These are phyloP conservation scores for Diaporthe helianthi DNA, from an alignment of 2,329 filamentous ascomycete genomes.

Conservation along the genomic window DNA sequence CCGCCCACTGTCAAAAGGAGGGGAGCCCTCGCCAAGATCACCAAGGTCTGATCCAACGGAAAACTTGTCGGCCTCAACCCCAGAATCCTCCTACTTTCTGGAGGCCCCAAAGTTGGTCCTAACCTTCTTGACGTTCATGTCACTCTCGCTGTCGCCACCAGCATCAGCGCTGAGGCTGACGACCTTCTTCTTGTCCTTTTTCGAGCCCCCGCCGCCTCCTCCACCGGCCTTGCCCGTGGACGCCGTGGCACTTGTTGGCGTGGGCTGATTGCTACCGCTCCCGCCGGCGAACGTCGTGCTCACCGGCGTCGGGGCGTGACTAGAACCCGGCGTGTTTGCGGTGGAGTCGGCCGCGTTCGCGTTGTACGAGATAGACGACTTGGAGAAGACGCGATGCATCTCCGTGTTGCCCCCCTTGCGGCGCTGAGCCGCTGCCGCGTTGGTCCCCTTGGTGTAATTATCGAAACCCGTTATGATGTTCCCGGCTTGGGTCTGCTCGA, in stretches of 20 bases:
- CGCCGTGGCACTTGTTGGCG: slow-evolving; percentile 60
- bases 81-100: slow-evolving; percentile 47
- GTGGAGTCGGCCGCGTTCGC: slow-evolving; percentile 40
- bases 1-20: not conserved
- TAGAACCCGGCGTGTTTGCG: slow-evolving; percentile 42
- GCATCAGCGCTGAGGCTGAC: slow-evolving; percentile 37
- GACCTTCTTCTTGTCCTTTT: slow-evolving; percentile 63
- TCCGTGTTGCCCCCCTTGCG: slow-evolving; percentile 71
- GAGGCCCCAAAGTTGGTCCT: slow-evolving; percentile 64
- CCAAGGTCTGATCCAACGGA: not conserved
- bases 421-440: slow-evolving; percentile 67
- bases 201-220: slow-evolving; percentile 45
- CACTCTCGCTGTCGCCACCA: slow-evolving; percentile 66
- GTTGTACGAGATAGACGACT: slow-evolving; percentile 69
- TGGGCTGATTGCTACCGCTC: slow-evolving; percentile 58
- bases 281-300: slow-evolving; percentile 56
- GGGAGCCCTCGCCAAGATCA: not conserved
- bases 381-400: slow-evolving; percentile 76
- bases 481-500: slow-evolving; percentile 86
- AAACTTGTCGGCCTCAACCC: not conserved
- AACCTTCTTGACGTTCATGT: slow-evolving; percentile 60
- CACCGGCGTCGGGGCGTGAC: slow-evolving; percentile 61
- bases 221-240: slow-evolving; percentile 34
- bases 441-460: slow-evolving; percentile 90
- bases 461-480: slow-evolving; percentile 99